Conservation (phyloP, 352 stramenopile species). For the Pythium diclinum region DNA sequence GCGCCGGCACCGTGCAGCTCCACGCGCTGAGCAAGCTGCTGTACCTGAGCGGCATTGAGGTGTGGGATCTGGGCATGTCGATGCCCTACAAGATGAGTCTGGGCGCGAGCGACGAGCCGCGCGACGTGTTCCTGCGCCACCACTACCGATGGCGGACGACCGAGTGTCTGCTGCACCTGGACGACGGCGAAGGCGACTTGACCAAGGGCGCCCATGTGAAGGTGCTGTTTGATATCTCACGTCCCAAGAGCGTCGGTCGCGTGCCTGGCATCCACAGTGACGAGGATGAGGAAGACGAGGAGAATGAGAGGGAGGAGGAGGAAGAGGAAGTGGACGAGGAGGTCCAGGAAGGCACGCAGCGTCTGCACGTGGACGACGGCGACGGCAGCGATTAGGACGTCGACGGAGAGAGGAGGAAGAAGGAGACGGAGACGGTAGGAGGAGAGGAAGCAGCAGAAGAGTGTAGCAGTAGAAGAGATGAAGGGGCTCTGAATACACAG, state of each 20-base stretch:
- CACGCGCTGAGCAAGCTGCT: conserved; percentile 74
- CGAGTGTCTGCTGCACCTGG: conserved; percentile 49
- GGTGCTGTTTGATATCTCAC: conserved; percentile 49
- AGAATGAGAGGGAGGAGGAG: background rate
- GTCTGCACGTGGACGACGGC: conserved; percentile 17
- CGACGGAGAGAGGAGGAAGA: conserved; percentile 1
- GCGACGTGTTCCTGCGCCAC: conserved; percentile 67
- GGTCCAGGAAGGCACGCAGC: conserved; percentile 18
- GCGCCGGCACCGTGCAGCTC: conserved; percentile 83
- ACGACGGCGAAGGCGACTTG: conserved; percentile 41
- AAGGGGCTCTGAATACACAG: background rate
- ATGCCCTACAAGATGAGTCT: conserved; percentile 88
- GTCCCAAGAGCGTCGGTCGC: conserved; percentile 27
- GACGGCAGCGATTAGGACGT: conserved; percentile 16
- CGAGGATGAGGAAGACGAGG: conserved; percentile 15
- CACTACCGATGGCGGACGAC: conserved; percentile 60
- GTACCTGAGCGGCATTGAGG: conserved; percentile 68
- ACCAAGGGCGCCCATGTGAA: conserved; percentile 45
- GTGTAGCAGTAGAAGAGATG: conserved; percentile 1
- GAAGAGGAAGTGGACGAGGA: conserved; percentile 12
- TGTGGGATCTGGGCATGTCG: conserved; percentile 89
- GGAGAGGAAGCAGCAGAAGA: background rate
- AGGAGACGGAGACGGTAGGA: background rate
- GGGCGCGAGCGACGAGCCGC: conserved; percentile 63
- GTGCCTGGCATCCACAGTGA: conserved; percentile 28